phyloP scores from a whole-genome alignment of 1,284 basidiomycete genomes.

The Tilletiaria anomala region DNA sequence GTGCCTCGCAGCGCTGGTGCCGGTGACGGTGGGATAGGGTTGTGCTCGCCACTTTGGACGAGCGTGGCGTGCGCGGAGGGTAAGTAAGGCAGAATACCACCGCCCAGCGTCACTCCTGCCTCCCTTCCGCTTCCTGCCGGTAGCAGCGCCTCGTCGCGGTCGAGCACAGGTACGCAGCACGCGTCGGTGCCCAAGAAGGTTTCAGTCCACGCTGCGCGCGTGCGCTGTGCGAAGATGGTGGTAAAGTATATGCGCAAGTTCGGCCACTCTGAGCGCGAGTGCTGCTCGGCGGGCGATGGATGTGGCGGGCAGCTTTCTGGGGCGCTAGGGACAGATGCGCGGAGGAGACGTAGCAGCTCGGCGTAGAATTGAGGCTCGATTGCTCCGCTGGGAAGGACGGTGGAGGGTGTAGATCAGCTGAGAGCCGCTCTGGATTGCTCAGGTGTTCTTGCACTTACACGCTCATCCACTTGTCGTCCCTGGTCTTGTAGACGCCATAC shows the following conservation, averaged over 20 bases:
- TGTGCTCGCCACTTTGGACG: constrained; percentile 7
- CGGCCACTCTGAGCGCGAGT: constrained; percentile 50
- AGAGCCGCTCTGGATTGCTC: constrained; percentile 39
- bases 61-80: not conserved
- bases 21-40: constrained; percentile 22
- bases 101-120: constrained; percentile 6
- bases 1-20: constrained; percentile 34
- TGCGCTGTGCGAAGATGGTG: constrained; percentile 50
- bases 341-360: constrained; percentile 15
- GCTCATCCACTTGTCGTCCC: constrained; percentile 59
- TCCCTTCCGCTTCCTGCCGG: constrained; percentile 14
- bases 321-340: constrained; percentile 9
- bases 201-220: constrained; percentile 56
- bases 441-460: constrained; percentile 60
- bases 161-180: constrained; percentile 58
- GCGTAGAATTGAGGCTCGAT: constrained; percentile 18
- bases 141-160: constrained; percentile 26
- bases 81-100: not conserved
- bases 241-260: constrained; percentile 50
- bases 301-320: constrained; percentile 6
- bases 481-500: constrained; percentile 59
- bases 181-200: constrained; percentile 61
- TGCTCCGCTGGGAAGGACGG: constrained; percentile 3
- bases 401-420: not conserved
- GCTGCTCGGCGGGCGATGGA: constrained; percentile 49